A percentile compares a stretch with the other conserved stretches of the same genome.
phyloP scores from a whole-genome alignment of 2,329 filamentous ascomycete genomes.

The Colletotrichum sp. region DNA sequence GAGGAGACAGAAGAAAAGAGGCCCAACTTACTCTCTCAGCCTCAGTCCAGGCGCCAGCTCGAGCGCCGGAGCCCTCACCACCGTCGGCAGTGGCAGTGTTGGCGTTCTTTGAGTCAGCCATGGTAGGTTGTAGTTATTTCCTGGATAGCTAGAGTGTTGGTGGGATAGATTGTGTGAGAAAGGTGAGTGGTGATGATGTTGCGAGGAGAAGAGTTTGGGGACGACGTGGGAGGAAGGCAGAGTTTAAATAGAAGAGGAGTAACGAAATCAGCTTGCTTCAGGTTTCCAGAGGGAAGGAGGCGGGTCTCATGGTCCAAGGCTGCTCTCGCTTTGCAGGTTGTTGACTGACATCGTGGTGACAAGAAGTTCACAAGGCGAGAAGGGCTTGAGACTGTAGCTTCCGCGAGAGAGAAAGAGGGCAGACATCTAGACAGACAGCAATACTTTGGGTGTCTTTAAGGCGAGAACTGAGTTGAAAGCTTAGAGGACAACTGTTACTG shows the following conservation, averaged over 20 bases:
- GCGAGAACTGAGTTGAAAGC: background rate
- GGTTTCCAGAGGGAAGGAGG: background rate
- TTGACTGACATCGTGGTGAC: background rate
- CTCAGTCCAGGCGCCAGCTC: slow-evolving; percentile 37
- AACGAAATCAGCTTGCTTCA: background rate
- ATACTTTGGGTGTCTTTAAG: background rate
- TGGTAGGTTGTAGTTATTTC: slow-evolving; percentile 10
- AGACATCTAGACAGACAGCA: background rate
- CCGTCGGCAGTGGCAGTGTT: slow-evolving; percentile 1
- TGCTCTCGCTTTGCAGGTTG: background rate
- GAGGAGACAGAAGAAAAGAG: background rate
- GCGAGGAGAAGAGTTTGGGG: background rate
- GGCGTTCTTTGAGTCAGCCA: slow-evolving; percentile 26
- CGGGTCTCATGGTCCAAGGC: background rate
- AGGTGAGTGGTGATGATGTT: background rate
- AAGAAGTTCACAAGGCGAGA: background rate
- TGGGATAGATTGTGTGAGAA: background rate
- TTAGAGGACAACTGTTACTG: background rate
- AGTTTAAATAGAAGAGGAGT: background rate
- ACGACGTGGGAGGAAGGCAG: background rate
- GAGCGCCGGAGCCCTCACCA: slow-evolving; percentile 23
- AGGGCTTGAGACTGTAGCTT: background rate
- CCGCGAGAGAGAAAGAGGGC: background rate
- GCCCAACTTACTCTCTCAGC: slow-evolving; percentile 36
- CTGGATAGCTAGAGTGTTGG: background rate